These are phyloP conservation scores for Nemophila menziesii DNA, from an alignment of 257 asterid genomes.

Conservation along the genomic window DNA sequence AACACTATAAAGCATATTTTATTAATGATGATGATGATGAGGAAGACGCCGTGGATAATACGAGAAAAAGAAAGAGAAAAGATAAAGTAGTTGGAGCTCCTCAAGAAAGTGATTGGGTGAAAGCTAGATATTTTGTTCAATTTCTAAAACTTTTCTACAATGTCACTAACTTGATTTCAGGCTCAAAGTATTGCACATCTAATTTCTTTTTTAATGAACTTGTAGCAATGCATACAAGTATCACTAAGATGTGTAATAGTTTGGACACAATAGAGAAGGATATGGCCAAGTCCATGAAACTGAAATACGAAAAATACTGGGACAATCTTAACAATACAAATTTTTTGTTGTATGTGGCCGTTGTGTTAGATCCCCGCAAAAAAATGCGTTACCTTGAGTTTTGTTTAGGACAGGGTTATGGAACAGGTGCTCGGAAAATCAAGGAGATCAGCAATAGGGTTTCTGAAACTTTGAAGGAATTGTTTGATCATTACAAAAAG, in stretches of 20 bases:
- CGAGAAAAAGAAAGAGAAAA: not conserved
- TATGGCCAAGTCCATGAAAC: not conserved
- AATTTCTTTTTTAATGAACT: conserved; percentile 1
- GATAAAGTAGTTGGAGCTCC: not conserved
- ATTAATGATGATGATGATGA: not conserved
- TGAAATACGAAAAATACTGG: conserved; percentile 4
- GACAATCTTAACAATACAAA: not conserved
- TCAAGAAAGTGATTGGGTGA: not conserved
- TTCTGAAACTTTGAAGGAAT: too few species aligned
- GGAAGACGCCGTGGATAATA: not conserved
- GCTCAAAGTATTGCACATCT: not conserved
- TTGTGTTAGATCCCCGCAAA: conserved; percentile 7
- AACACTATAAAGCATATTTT: not conserved
- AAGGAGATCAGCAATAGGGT: not conserved
- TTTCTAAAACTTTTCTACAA: conserved; percentile 4
- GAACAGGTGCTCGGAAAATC: not conserved
- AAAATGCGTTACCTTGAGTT: conserved; percentile 2
- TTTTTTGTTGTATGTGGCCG: conserved; percentile 4
- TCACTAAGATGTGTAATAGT: not conserved
- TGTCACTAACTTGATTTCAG: not conserved
- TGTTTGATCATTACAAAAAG: not conserved
- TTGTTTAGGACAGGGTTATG: not conserved
- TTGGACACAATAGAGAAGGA: not conserved
- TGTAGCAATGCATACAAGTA: not conserved
- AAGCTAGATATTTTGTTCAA: conserved; percentile 1